Percentiles rank a stretch among this genome's conserved stretches.
Evolutionary conservation across 164 flowering plant species (phyloP).

Genomic region (Macadamia tetraphylla): DNA sequence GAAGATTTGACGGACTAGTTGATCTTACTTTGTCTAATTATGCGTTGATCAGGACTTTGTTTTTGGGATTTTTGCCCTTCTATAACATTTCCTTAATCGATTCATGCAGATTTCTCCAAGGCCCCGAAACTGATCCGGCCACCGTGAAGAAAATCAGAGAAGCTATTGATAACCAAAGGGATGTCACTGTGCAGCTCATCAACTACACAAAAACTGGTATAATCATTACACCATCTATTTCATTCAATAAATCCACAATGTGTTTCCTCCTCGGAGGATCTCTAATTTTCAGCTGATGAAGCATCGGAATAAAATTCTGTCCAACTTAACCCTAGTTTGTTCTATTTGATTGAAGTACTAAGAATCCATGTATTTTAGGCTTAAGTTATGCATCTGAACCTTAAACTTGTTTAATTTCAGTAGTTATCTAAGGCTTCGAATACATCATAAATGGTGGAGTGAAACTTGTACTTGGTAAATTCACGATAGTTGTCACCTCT

Average conservation of each 20-base stretch:
- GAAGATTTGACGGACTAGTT: no score
- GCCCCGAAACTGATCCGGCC: constrained; percentile 95
- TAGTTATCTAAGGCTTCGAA: no score
- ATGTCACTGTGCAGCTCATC: constrained; percentile 93
- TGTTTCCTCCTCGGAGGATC: neutral
- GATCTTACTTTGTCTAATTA: no score
- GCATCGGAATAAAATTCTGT: neutral
- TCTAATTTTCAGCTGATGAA: neutral
- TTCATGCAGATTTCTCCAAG: constrained; percentile 81
- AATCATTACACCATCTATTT: constrained; percentile 1
- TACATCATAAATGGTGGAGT: neutral
- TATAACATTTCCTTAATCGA: neutral
- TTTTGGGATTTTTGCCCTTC: neutral
- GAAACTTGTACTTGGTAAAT: neutral
- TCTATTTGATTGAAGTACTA: neutral
- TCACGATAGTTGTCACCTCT: neutral
- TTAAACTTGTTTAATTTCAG: neutral
- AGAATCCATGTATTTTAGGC: neutral
- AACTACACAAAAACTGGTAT: constrained; percentile 96
- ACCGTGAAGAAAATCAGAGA: constrained; percentile 84
- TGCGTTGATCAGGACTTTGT: no score
- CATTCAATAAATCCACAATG: neutral
- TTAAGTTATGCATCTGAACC: neutral
- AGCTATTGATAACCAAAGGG: constrained; percentile 82
- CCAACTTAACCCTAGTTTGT: neutral